Base-by-base conservation (phyloP, 2,329 filamentous ascomycete genomes). In the Venturia effusa region DNA sequence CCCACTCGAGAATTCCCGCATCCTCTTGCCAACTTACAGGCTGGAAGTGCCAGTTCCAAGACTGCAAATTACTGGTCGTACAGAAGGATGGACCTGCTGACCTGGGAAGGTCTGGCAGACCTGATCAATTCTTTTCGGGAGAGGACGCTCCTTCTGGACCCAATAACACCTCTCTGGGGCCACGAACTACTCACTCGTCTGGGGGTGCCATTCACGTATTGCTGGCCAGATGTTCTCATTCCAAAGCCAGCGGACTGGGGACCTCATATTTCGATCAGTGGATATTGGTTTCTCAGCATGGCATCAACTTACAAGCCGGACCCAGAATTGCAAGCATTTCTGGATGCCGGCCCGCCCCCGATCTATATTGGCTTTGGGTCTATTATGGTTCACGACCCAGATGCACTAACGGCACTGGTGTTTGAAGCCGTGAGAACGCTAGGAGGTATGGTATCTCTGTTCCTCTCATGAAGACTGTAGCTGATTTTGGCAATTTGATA, bases 261-360 rank as follows among this genome's bases (percentile, higher is more conserved):
- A 48, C 93, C 97, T 74, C 97, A 94, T 93, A 94, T 99, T 73
- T 86, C 91, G 51, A 90, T 97, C 7, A 97, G 94, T 0, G 94
- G 94, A 0, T 97, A 97, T 77, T 99, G 94, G 94, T 97, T 99
- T 75, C 78, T 99, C 59, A 88, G 96, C 68, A 92, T 97, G 74
- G 70, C 67, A 8, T 75, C 80, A 64, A 77, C 80, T 34, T 97
- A 87, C 81, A 81, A 82, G 59, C 92, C 94, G 1, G 88, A 92
- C 0, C 74, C 81, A 34, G 91, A 93, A 60, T 82, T 99, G 7
- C 74, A 81, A 34, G 91, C 93, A 59, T 99, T 99, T 70, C 99
- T 72, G 76, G 83, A 19, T 85, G 88, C 69, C 92, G 94, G 3
- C 84, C 90, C 3, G 78, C 78, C 5, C 92, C 97, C 70, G 81